These are phyloP conservation scores for Fusarium tupiense DNA, from an alignment of 2,329 filamentous ascomycete genomes.

Conservation along the genomic window DNA sequence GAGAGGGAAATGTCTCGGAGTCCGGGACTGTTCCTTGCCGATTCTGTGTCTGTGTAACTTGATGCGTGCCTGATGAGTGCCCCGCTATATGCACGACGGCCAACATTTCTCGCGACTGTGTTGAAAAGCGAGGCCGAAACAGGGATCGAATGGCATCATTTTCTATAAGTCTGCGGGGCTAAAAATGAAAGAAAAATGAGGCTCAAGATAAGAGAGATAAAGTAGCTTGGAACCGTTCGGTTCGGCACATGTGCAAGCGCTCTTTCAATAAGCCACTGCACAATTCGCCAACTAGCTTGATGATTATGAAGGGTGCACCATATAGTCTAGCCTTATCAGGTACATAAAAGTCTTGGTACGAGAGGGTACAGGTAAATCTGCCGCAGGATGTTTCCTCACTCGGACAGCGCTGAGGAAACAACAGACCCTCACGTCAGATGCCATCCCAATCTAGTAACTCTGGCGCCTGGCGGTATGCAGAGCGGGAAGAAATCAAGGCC, in stretches of 20 bases:
- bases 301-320: background rate
- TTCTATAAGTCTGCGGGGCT: too few relatives aligned
- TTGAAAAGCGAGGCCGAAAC: constrained; percentile 25
- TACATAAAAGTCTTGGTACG: background rate
- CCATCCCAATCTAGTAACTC: background rate
- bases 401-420: background rate
- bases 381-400: background rate
- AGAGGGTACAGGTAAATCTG: background rate
- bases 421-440: background rate
- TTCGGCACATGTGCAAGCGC: background rate
- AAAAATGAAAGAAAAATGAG: too few relatives aligned
- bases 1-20: background rate
- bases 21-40: background rate
- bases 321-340: background rate
- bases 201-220: too few relatives aligned
- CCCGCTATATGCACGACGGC: background rate
- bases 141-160: background rate
- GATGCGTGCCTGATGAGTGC: background rate
- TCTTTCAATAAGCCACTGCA: background rate
- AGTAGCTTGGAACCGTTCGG: background rate
- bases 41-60: background rate
- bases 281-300: background rate
- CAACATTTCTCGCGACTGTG: constrained; percentile 14
- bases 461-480: background rate
- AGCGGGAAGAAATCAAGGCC: background rate